Conservation (phyloP, 129 eudicot species). For the Mikania micrantha region DNA sequence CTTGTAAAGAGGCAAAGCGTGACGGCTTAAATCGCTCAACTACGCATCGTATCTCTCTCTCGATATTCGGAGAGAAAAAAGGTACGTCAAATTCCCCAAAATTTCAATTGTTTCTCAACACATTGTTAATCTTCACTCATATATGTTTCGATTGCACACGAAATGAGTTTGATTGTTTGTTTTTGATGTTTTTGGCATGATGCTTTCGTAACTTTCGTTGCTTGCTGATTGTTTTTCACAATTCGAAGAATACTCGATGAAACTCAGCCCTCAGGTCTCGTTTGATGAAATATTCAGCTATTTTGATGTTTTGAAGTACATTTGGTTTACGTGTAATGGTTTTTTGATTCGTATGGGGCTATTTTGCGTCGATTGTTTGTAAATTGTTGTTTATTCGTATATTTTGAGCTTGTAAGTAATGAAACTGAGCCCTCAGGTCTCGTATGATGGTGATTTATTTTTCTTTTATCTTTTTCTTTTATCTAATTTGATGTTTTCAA, state of each 20-base stretch:
- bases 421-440: no score
- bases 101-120: background rate
- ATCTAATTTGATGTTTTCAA: no score
- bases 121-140: constrained; percentile 24
- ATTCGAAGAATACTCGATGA: constrained; percentile 9
- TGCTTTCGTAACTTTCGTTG: background rate
- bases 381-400: constrained; percentile 6
- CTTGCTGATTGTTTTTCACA: constrained; percentile 6
- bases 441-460: no score
- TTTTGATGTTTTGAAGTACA: background rate
- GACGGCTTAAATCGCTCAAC: constrained; percentile 26
- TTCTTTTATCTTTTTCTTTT: no score
- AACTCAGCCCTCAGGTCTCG: background rate
- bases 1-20: constrained; percentile 35
- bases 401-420: background rate
- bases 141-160: background rate
- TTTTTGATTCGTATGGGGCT: constrained; percentile 16
- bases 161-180: background rate
- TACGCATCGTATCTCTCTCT: constrained; percentile 25
- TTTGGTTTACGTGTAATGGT: constrained; percentile 4
- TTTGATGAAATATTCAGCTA: background rate
- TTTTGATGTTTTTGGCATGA: background rate
- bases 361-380: background rate
- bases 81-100: constrained; percentile 22
- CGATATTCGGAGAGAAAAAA: constrained; percentile 1